These are phyloP conservation scores for Rhodamnia rubescens DNA, from an alignment of 345 rosid species.

Conservation along the genomic window DNA sequence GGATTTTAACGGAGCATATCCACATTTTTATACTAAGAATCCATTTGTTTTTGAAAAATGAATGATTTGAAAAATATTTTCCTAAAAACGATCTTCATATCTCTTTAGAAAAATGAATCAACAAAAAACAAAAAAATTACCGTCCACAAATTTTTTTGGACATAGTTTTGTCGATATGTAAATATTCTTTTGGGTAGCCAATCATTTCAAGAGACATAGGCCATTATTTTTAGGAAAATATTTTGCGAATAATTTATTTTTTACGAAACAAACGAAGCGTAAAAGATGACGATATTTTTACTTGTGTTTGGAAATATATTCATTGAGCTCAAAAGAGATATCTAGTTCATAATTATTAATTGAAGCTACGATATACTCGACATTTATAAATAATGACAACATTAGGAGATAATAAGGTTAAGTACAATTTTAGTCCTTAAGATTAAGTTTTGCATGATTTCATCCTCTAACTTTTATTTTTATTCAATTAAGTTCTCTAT, in stretches of 20 bases:
- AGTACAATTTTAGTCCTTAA: neutral
- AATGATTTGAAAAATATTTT: no score
- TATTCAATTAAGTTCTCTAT: neutral
- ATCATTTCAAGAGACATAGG: no score
- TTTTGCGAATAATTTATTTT: no score
- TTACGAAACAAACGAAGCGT: no score
- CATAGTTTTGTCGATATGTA: no score
- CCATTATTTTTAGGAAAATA: no score
- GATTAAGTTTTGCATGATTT: neutral
- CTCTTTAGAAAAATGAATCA: no score
- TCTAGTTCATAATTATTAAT: neutral
- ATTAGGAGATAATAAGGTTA: neutral
- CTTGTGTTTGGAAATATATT: neutral
- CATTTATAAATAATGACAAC: neutral
- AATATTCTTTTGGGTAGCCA: no score
- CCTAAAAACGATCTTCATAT: no score
- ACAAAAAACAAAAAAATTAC: no score
- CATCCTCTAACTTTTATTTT: neutral
- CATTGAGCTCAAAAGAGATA: neutral
- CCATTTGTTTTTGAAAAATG: no score
- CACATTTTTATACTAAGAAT: neutral
- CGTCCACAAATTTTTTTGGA: no score
- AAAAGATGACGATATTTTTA: neutral
- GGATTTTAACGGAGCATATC: neutral
- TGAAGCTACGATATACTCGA: neutral